A percentile compares a stretch with the other conserved stretches of the same genome.
Conservation (phyloP, 2,329 filamentous ascomycete genomes). For the Nothophoma quercina region DNA sequence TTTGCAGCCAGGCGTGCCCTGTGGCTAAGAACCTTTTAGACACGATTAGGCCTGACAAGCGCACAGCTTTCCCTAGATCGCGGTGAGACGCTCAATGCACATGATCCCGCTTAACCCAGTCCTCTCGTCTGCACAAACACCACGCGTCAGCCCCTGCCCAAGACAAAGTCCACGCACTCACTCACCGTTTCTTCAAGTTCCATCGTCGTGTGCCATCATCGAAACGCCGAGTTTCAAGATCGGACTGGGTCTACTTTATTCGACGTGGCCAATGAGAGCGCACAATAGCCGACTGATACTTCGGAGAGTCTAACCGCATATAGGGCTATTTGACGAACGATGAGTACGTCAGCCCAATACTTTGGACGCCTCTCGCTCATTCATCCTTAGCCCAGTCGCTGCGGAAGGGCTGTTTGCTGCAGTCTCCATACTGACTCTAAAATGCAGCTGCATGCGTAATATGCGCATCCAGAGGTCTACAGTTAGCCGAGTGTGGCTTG, state of each 20-base stretch:
- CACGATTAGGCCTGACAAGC: slow-evolving; percentile 3
- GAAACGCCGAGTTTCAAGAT: slow-evolving; percentile 19
- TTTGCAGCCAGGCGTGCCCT: slow-evolving; percentile 18
- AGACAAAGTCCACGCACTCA: slow-evolving; percentile 20
- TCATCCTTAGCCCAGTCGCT: slow-evolving; percentile 9
- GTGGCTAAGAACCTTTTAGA: slow-evolving; percentile 16
- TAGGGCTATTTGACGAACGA: slow-evolving; percentile 42
- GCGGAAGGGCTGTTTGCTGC: not conserved
- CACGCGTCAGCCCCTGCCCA: slow-evolving; percentile 20
- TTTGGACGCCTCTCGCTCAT: slow-evolving; percentile 36
- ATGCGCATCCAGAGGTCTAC: not conserved
- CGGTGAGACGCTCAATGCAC: slow-evolving; percentile 12
- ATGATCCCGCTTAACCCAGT: slow-evolving; percentile 28
- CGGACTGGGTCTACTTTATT: slow-evolving; percentile 12
- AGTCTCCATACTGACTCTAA: not conserved
- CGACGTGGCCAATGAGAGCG: slow-evolving; percentile 36
- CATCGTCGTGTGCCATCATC: slow-evolving; percentile 38
- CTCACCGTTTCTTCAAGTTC: slow-evolving; percentile 28
- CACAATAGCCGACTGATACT: slow-evolving; percentile 28
- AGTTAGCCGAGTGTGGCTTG: slow-evolving; percentile 27
- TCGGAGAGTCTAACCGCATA: slow-evolving; percentile 32
- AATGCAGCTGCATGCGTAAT: slow-evolving; percentile 2
- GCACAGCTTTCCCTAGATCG: not conserved
- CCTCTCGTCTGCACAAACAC: slow-evolving; percentile 24
- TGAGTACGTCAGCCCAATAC: slow-evolving; percentile 29